A percentile compares a stretch with the other conserved stretches of the same genome.
Conservation (phyloP, 139 green algal species). For the Eudorina sp. region DNA sequence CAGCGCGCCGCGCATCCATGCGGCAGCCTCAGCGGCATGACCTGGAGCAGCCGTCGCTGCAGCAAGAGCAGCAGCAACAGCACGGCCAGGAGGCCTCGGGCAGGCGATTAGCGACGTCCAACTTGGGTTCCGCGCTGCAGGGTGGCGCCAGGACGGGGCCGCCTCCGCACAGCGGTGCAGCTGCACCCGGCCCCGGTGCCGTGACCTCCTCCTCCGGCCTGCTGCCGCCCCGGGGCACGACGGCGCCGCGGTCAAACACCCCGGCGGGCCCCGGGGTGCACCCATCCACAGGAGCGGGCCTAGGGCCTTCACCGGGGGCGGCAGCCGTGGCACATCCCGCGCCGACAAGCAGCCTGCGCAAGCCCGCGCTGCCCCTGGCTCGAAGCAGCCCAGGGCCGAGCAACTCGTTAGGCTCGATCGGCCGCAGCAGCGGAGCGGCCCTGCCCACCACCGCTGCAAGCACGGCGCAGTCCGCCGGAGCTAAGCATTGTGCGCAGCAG, state of each 20-base stretch:
- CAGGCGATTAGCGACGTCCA: no score
- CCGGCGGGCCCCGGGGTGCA: no score
- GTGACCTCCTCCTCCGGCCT: neutral
- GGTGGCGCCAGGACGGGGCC: no score
- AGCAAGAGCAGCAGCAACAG: neutral
- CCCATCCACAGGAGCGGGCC: no score
- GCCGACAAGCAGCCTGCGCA: neutral
- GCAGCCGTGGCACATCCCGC: neutral
- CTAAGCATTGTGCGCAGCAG: no score
- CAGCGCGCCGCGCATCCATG: no score
- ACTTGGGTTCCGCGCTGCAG: no score
- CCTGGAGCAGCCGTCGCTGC: neutral
- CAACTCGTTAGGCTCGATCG: neutral
- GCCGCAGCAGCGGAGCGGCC: neutral
- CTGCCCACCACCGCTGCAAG: no score
- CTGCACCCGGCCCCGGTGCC: neutral
- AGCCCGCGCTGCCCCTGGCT: conserved; percentile 1
- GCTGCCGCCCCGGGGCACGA: neutral
- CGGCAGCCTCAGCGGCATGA: no score
- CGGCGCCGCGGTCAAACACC: neutral
- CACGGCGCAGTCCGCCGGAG: no score
- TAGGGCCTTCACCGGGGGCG: no score
- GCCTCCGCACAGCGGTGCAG: neutral
- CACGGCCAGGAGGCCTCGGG: neutral
- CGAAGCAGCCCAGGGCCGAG: neutral